Conservation (phyloP, 2,329 filamentous ascomycete genomes). For the Botryotinia convoluta region DNA sequence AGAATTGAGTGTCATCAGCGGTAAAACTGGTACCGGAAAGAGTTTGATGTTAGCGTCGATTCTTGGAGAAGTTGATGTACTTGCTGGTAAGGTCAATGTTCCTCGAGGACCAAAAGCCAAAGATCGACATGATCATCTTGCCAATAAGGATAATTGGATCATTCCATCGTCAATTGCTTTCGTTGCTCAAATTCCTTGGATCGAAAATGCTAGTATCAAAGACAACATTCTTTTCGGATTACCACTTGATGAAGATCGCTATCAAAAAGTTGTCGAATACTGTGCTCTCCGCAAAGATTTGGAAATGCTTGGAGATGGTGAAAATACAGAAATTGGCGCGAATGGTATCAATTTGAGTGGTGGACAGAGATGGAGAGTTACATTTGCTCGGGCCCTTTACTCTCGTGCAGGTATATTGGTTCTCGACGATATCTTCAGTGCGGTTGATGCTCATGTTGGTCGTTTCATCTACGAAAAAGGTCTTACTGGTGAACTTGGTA, state of each 20-base stretch:
- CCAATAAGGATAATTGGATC: conserved; percentile 63
- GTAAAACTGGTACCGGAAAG: conserved; percentile 76
- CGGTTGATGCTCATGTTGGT: conserved; percentile 78
- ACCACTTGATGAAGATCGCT: conserved; percentile 66
- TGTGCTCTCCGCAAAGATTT: conserved; percentile 76
- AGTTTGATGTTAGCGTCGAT: conserved; percentile 71
- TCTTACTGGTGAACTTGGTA: conserved; percentile 66
- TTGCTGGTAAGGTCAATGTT: conserved; percentile 59
- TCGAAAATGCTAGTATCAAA: conserved; percentile 75
- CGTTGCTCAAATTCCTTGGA: conserved; percentile 76
- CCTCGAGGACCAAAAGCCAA: conserved; percentile 49
- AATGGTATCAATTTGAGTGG: conserved; percentile 84
- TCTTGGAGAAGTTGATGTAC: conserved; percentile 70
- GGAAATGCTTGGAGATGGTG: conserved; percentile 71
- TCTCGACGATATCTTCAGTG: conserved; percentile 79
- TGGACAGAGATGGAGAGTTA: conserved; percentile 80
- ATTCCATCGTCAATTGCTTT: conserved; percentile 68
- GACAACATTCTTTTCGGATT: conserved; percentile 79
- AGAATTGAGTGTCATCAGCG: conserved; percentile 71
- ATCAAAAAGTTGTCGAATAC: conserved; percentile 65
- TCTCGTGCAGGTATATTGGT: conserved; percentile 73
- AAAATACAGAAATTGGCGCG: conserved; percentile 76
- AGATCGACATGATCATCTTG: conserved; percentile 60
- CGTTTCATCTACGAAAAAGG: conserved; percentile 76
- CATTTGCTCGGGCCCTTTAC: conserved; percentile 76